A percentile compares a stretch with the other conserved stretches of the same genome.
phyloP scores from a whole-genome alignment of 768 basidiomycete species.

The Agrocybe pediades region DNA sequence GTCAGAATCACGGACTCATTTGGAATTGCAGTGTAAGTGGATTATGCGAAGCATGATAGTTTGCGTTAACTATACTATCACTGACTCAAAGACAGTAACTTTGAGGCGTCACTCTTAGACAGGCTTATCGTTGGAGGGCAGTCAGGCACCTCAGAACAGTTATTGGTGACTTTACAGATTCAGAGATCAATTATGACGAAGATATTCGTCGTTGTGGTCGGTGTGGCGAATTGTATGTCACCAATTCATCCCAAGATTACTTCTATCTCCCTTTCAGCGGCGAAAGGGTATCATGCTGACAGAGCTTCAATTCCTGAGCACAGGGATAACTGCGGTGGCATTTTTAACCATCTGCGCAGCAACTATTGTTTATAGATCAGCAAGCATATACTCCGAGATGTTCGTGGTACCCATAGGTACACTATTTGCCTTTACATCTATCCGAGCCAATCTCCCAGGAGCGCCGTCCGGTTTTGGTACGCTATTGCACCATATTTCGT shows the following conservation, averaged over 20 bases:
- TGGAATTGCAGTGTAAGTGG: constrained; percentile 11
- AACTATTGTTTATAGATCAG: constrained; percentile 5
- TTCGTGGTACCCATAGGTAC: constrained; percentile 22
- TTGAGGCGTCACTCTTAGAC: constrained; percentile 3
- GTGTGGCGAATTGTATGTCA: constrained; percentile 11
- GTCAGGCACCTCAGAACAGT: neutral
- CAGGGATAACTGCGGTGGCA: constrained; percentile 10
- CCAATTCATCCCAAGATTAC: neutral
- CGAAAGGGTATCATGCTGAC: no score
- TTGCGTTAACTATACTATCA: neutral
- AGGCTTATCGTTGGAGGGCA: neutral
- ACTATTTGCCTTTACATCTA: constrained; percentile 24
- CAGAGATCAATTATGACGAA: constrained; percentile 8
- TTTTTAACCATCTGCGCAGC: constrained; percentile 11
- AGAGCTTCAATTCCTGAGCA: neutral
- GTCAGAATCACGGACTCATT: neutral
- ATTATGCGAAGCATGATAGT: neutral
- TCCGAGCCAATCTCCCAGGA: constrained; percentile 22
- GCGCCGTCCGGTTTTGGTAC: constrained; percentile 25
- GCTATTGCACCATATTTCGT: constrained; percentile 13
- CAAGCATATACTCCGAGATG: constrained; percentile 18
- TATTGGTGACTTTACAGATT: neutral
- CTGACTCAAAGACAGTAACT: neutral
- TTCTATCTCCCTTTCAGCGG: no score
- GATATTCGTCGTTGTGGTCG: constrained; percentile 11